Base-by-base conservation (phyloP, 441 rosid genomes). In the Mallotus repandus region DNA sequence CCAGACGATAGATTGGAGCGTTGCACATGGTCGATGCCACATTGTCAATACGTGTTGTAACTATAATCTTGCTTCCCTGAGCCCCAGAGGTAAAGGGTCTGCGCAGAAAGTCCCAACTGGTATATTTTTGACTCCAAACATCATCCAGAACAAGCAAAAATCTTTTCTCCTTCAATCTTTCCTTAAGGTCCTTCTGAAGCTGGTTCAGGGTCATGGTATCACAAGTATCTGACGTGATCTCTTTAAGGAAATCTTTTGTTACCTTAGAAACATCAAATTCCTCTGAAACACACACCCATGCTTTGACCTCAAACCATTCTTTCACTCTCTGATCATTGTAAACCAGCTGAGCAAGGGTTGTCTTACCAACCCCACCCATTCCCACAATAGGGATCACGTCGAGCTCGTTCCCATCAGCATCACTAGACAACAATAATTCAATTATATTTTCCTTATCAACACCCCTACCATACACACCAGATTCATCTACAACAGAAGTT, bases 31-130 rank as follows among this genome's bases (percentile, higher is more conserved):
- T 43, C 48, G 68, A 55, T 48, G 81, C 74, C 46, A 73, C 80
- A 13, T 43, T 45, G 18, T 62, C 52, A 9, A 41, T 73, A 14
- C 84, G 76, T 0, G 81, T 81, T 7, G 84, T 81, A 41, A 81
- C 72, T 4, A 81, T 3, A 59, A 81, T 76, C 70, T 41, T 78
- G 14, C 81, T 78, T 56, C 81, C 81, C 19, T 12, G 22, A 22
- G 76, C 69, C 49, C 77, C 79, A 53, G 43, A 67, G 32, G 19
- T 70, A 0, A 78, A 56, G 41, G 77, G 70, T 14, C 5, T 57
- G 22, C 29, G 68, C 48, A 78, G 38, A 29, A 49, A 29, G 1
- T 81, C 78, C 84, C 82, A 81, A 13, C 46, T 66, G 9, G 2
- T 7, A 48, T 45, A 25, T 2, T 11, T 58, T 2, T 5, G 45